These are phyloP conservation scores for Xerophyta viscosa DNA, from an alignment of 106 monocot species.

Conservation along the genomic window DNA sequence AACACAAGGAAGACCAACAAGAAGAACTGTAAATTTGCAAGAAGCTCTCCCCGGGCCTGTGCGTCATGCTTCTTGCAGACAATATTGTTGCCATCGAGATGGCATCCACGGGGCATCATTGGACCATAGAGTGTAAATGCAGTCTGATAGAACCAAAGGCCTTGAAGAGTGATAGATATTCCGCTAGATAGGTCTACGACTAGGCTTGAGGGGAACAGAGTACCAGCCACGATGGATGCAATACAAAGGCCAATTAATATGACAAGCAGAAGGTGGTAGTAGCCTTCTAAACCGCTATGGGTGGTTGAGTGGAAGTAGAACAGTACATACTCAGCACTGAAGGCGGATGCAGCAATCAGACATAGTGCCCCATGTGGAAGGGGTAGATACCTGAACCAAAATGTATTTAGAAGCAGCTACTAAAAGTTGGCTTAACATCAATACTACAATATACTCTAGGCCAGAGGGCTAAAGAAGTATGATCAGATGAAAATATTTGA, in stretches of 20 bases:
- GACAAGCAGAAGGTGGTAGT: conserved; percentile 90
- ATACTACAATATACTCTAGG: too few relatives aligned
- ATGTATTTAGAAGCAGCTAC: too few relatives aligned
- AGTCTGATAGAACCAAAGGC: conserved; percentile 99
- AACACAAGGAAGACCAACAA: conserved; percentile 45
- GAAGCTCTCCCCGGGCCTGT: conserved; percentile 54
- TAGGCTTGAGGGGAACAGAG: conserved; percentile 53
- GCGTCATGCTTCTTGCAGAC: conserved; percentile 29
- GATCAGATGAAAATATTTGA: too few relatives aligned
- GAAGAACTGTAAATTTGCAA: conserved; percentile 88
- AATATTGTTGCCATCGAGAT: conserved; percentile 41
- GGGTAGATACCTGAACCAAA: conserved; percentile 38
- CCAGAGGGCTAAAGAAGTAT: too few relatives aligned
- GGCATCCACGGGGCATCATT: conserved; percentile 85
- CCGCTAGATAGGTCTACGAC: conserved; percentile 50
- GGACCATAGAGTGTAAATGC: conserved; percentile 95
- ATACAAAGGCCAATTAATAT: conserved; percentile 70
- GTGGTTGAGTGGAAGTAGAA: conserved; percentile 95
- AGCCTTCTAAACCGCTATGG: conserved; percentile 87
- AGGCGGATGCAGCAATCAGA: conserved; percentile 68
- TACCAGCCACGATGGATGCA: conserved; percentile 40
- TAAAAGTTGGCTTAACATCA: neutral
- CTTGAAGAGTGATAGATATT: conserved; percentile 71
- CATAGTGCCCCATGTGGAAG: conserved; percentile 67
- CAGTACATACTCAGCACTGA: conserved; percentile 70